Evolutionary conservation across 768 basidiomycete species (phyloP).

Genomic region (Thelephora ganbajun): DNA sequence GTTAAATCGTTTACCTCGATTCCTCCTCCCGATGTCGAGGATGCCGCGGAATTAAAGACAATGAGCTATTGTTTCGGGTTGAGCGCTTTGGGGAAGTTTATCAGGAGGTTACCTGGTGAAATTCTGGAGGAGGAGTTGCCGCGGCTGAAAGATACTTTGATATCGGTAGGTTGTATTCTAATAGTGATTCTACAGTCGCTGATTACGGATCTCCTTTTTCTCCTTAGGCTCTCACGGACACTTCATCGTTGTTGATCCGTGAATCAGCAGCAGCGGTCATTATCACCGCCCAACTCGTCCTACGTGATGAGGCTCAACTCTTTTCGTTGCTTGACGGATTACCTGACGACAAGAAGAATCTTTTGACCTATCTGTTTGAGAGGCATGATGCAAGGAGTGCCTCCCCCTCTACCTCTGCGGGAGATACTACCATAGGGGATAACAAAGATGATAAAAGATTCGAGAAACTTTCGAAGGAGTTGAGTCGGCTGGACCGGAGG

Average conservation of each 20-base stretch:
- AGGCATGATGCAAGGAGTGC: conserved; percentile 64
- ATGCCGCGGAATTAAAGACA: conserved; percentile 37
- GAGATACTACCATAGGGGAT: background rate
- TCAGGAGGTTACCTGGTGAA: conserved; percentile 66
- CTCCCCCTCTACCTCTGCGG: background rate
- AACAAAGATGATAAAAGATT: conserved; percentile 19
- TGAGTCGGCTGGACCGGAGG: conserved; percentile 65
- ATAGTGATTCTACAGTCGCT: background rate
- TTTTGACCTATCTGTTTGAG: conserved; percentile 80
- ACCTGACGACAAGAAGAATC: conserved; percentile 83
- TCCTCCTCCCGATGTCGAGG: conserved; percentile 25
- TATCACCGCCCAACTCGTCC: conserved; percentile 71
- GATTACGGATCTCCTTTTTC: background rate
- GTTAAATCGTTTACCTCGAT: conserved; percentile 44
- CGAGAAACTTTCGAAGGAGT: conserved; percentile 66
- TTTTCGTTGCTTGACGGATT: conserved; percentile 71
- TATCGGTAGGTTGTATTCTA: conserved; percentile 32
- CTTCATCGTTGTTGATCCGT: conserved; percentile 59
- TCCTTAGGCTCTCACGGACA: conserved; percentile 53
- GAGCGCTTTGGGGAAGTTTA: conserved; percentile 72
- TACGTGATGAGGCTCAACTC: conserved; percentile 72
- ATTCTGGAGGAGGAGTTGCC: conserved; percentile 83
- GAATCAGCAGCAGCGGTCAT: conserved; percentile 75
- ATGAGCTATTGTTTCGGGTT: conserved; percentile 71
- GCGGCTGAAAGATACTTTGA: conserved; percentile 55